phyloP scores from a whole-genome alignment of 345 rosid genomes.

The Nephelium lappaceum region DNA sequence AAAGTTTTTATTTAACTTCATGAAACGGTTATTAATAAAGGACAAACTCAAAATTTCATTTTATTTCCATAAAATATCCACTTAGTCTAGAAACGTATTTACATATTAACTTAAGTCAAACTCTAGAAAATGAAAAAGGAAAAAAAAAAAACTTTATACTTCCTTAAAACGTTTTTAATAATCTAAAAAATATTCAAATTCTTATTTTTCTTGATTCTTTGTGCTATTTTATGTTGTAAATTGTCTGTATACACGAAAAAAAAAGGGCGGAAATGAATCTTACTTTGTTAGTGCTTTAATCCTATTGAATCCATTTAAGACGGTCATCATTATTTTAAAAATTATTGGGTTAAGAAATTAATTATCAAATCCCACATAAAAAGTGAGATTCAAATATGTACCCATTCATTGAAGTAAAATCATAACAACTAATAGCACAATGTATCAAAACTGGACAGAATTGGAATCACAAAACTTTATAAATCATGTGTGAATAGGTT shows the following conservation, averaged over 20 bases:
- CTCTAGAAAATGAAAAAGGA: no score
- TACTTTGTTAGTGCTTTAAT: not conserved
- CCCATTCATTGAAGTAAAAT: not conserved
- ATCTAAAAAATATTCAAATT: not conserved
- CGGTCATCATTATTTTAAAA: not conserved
- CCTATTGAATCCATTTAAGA: not conserved
- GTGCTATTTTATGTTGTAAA: not conserved
- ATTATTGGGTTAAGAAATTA: not conserved
- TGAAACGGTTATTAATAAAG: no score
- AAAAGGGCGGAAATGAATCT: not conserved
- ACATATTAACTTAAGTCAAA: no score
- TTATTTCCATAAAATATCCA: no score
- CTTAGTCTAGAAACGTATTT: no score
- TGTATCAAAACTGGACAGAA: constrained; percentile 1
- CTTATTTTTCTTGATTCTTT: not conserved
- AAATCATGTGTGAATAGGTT: not conserved
- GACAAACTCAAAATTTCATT: no score
- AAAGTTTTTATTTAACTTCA: no score
- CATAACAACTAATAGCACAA: not conserved
- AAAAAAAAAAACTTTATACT: not conserved
- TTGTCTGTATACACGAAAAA: not conserved
- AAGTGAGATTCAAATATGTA: not conserved
- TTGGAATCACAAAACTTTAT: not conserved
- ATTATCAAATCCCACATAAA: not conserved
- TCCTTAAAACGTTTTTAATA: not conserved